Evolutionary conservation across 495 filamentous ascomycete genomes (phyloP).

Genomic region (Aspergillus saccharolyticus): DNA sequence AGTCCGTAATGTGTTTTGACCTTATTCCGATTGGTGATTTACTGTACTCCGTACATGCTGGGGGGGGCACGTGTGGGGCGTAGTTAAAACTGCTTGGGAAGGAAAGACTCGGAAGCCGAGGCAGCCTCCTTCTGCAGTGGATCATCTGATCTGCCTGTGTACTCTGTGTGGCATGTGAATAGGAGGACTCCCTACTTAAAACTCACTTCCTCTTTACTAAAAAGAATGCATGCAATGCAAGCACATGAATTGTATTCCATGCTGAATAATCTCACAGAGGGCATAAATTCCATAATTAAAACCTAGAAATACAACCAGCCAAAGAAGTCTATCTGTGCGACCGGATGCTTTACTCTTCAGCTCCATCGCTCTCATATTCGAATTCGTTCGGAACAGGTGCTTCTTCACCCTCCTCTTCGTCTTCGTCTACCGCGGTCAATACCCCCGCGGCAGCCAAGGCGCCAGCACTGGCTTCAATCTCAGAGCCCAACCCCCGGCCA

Average conservation of each 20-base stretch:
- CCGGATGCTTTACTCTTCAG: slow-evolving; percentile 48
- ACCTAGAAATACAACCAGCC: slow-evolving; percentile 46
- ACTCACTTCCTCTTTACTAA: too few relatives aligned
- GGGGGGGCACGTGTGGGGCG: slow-evolving; percentile 1
- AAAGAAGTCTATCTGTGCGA: slow-evolving; percentile 15
- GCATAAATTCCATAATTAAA: slow-evolving; percentile 30
- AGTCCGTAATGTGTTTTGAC: background rate
- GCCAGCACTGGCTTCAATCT: slow-evolving; percentile 37
- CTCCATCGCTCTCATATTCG: slow-evolving; percentile 75
- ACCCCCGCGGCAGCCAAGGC: slow-evolving; percentile 75
- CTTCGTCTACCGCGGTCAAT: slow-evolving; percentile 79
- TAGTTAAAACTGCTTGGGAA: too few relatives aligned
- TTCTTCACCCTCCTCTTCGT: slow-evolving; percentile 75
- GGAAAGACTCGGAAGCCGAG: background rate
- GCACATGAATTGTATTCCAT: background rate
- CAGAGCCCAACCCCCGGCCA: slow-evolving; percentile 23
- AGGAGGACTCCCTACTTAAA: too few relatives aligned
- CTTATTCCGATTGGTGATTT: slow-evolving; percentile 16
- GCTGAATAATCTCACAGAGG: slow-evolving; percentile 9
- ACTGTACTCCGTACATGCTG: too few relatives aligned
- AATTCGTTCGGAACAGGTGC: slow-evolving; percentile 77
- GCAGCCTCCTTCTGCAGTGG: background rate
- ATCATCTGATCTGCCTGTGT: too few relatives aligned
- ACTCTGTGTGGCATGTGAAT: background rate
- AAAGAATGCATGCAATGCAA: background rate